Conservation (phyloP, 2,329 filamentous ascomycete genomes). For the Pseudocercospora crystallina region DNA sequence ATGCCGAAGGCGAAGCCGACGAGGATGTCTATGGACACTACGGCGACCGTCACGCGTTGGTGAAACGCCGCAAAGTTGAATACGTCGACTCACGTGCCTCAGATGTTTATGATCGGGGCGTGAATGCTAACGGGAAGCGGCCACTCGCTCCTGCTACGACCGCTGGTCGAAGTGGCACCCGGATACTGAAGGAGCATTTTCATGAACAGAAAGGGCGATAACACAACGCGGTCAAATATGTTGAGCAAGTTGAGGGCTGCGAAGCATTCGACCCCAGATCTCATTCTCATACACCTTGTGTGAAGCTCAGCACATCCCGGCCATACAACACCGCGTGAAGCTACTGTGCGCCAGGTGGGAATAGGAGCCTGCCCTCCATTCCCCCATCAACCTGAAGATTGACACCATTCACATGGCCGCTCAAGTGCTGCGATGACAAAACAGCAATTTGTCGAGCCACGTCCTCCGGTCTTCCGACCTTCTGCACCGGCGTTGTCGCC, state of each 20-base stretch:
- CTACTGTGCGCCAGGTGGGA: slow-evolving; percentile 5
- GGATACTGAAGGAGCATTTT: slow-evolving; percentile 2
- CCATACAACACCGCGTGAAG: too few species aligned
- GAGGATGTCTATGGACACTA: slow-evolving; percentile 9
- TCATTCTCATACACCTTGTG: too few species aligned
- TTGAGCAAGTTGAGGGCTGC: too few species aligned
- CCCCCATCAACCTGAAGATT: slow-evolving; percentile 29
- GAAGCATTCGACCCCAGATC: too few species aligned
- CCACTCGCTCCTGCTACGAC: slow-evolving; percentile 47
- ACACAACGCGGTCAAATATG: too few species aligned
- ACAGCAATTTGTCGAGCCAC: slow-evolving; percentile 33
- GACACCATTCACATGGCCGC: slow-evolving; percentile 32
- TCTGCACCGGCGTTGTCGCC: slow-evolving; percentile 34
- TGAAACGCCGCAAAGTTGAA: slow-evolving; percentile 15
- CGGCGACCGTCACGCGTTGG: slow-evolving; percentile 16
- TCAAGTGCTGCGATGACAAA: slow-evolving; percentile 27
- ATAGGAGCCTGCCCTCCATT: slow-evolving; percentile 33
- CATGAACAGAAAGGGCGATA: not conserved
- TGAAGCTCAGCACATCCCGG: too few species aligned
- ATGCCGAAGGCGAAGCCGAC: slow-evolving; percentile 23
- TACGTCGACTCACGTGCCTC: not conserved
- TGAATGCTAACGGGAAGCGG: slow-evolving; percentile 27
- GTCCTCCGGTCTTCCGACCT: slow-evolving; percentile 30
- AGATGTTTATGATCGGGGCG: not conserved
- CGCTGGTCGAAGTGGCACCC: not conserved